Evolutionary conservation across 2,329 filamentous ascomycete species (phyloP).

Genomic region (Verticillium longisporum): DNA sequence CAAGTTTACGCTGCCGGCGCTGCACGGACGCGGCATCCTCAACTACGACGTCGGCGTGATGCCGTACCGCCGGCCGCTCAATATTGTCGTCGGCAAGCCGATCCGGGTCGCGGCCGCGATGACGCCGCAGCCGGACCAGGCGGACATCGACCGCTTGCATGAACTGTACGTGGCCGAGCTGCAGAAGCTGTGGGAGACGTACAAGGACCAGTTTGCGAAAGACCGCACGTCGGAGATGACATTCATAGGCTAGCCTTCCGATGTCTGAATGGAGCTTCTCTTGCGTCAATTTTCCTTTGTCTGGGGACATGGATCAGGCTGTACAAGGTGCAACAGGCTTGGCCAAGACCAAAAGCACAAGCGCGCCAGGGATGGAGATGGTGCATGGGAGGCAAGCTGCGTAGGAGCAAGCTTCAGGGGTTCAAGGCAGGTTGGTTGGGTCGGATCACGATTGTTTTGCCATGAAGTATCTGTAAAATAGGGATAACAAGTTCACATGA

Average conservation of each 20-base stretch:
- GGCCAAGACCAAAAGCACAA: neutral
- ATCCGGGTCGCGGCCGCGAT: slow-evolving; percentile 60
- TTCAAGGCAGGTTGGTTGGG: neutral
- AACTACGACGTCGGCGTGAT: slow-evolving; percentile 97
- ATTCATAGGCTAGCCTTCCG: slow-evolving; percentile 48
- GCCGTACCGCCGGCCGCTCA: slow-evolving; percentile 83
- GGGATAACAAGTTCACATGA: neutral
- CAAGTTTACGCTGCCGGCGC: slow-evolving; percentile 87
- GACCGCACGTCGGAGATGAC: slow-evolving; percentile 58
- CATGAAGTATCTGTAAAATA: neutral
- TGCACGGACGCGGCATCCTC: slow-evolving; percentile 87
- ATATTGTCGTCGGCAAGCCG: slow-evolving; percentile 82
- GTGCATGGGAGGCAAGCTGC: neutral
- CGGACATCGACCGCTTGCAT: slow-evolving; percentile 77
- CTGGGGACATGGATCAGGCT: neutral
- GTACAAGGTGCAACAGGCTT: neutral
- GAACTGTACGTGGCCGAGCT: slow-evolving; percentile 70
- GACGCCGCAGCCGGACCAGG: slow-evolving; percentile 57
- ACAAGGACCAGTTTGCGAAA: slow-evolving; percentile 69
- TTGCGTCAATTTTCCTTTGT: neutral
- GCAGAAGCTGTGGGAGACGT: slow-evolving; percentile 64
- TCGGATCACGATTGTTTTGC: neutral
- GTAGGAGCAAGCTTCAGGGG: neutral
- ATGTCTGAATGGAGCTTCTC: neutral
- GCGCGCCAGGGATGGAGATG: neutral